Evolutionary conservation across 345 rosid genomes (phyloP), one percentile per base, ranked within the genome.

Genomic region (Ricinus communis): DNA sequence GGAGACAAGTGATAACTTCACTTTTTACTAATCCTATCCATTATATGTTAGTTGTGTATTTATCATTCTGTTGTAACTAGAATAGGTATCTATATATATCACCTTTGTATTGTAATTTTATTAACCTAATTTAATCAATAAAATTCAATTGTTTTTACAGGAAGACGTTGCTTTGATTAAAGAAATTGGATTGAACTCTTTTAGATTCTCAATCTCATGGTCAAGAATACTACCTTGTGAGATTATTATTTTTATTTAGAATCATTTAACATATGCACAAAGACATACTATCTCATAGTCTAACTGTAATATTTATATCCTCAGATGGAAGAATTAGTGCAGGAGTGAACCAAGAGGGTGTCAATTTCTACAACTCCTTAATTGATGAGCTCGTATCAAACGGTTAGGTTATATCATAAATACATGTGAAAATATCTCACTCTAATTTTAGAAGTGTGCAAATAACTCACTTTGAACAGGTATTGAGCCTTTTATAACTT

Each of bases 401-500:
- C 28, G 83, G 82, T 76, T 1, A 46, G 36, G 30, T 5, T 30
- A 14, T n/a, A 24, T 0, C 12, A 33, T 33, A 33, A n/a, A n/a
- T n/a, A n/a, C n/a, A n/a, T n/a, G n/a, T n/a, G n/a, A n/a, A n/a
- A n/a, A n/a, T n/a, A n/a, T n/a, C n/a, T n/a, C n/a, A n/a, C n/a
- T n/a, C n/a, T n/a, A n/a, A n/a, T n/a, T n/a, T n/a, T n/a, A n/a
- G n/a, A n/a, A n/a, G n/a, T n/a, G n/a, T n/a, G n/a, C n/a, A n/a
- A n/a, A n/a, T n/a, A n/a, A n/a, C n/a, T 28, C 46, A 49, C 13
- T 50, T 28, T 25, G 14, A 24, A 19, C 62, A 84, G 87, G 85
- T 31, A 72, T 85, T 25, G 69, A 82, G 38, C 88, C 88, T 24
- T 75, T 80, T 52, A 77, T 59, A 18, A 82, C 85, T 1, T 13